Evolutionary conservation across 164 flowering plant genomes (phyloP).

Genomic region (Berberis vulgaris): DNA sequence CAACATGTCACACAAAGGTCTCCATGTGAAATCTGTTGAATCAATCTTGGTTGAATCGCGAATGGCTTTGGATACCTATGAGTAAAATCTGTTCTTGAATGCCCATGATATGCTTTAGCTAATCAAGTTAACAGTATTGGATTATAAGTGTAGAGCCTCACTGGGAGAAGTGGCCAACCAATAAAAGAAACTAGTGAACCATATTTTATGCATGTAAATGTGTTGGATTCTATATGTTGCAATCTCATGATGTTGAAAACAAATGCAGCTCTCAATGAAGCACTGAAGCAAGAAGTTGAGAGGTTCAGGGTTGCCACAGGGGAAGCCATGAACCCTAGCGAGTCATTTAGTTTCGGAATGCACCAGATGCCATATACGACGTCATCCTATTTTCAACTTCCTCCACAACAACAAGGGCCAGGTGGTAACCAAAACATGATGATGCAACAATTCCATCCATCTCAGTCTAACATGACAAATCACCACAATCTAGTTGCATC

Average conservation of each 20-base stretch:
- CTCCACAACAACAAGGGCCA: constrained; percentile 28
- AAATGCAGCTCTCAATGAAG: constrained; percentile 61
- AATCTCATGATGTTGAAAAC: background rate
- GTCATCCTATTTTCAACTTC: constrained; percentile 30
- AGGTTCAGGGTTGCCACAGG: constrained; percentile 72
- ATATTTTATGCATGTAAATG: too few species aligned
- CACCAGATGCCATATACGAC: constrained; percentile 40
- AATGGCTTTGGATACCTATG: too few species aligned
- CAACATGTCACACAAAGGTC: too few species aligned
- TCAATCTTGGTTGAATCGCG: too few species aligned
- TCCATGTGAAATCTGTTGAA: too few species aligned
- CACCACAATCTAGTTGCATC: constrained; percentile 27
- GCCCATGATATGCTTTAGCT: too few species aligned
- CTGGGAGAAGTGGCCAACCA: too few species aligned
- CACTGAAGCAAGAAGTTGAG: constrained; percentile 76
- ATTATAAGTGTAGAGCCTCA: too few species aligned
- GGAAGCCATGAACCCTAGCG: constrained; percentile 37
- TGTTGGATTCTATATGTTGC: background rate
- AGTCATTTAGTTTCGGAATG: constrained; percentile 53
- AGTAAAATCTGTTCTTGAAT: too few species aligned
- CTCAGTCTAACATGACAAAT: constrained; percentile 36
- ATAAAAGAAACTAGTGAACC: too few species aligned
- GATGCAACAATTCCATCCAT: constrained; percentile 38
- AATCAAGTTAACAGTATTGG: too few species aligned
- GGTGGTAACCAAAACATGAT: constrained; percentile 32